Conservation (phyloP, 805 yeast species). For the Candida namnaoensis region DNA sequence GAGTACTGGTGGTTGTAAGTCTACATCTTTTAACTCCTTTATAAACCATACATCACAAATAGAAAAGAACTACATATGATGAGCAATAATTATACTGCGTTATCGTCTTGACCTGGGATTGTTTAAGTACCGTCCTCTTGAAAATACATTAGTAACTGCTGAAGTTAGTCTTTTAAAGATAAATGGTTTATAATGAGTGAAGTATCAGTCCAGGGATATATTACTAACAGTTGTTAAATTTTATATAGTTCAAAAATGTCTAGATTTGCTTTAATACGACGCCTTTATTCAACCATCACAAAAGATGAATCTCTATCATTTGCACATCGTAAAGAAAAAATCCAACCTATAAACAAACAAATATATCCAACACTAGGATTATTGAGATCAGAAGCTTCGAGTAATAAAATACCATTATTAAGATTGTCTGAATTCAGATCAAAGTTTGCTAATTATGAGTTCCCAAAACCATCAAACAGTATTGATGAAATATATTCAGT, state of each 20-base stretch:
- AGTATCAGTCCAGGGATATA: too few relatives aligned
- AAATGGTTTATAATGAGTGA: neutral
- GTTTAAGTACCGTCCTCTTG: slow-evolving; percentile 21
- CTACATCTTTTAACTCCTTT: neutral
- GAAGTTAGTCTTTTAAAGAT: neutral
- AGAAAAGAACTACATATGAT: slow-evolving; percentile 4
- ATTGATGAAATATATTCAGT: slow-evolving; percentile 15
- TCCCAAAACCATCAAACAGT: slow-evolving; percentile 11
- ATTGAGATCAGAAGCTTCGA: slow-evolving; percentile 4
- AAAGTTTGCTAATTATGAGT: slow-evolving; percentile 17
- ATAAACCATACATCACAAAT: neutral
- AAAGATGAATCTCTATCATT: slow-evolving; percentile 14
- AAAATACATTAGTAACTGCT: slow-evolving; percentile 12
- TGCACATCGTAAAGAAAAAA: slow-evolving; percentile 13
- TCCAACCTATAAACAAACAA: slow-evolving; percentile 5
- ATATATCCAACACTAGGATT: slow-evolving; percentile 17
- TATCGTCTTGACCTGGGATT: slow-evolving; percentile 22
- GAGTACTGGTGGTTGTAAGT: too few relatives aligned
- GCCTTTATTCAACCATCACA: slow-evolving; percentile 6
- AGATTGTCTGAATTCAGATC: slow-evolving; percentile 32
- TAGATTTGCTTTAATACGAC: neutral
- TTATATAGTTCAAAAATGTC: neutral
- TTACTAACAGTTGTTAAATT: too few relatives aligned
- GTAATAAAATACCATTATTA: slow-evolving; percentile 2
- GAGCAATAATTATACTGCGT: slow-evolving; percentile 21